Evolutionary conservation across 179 eudicot genomes (phyloP).

Genomic region (Dionaea muscipula): DNA sequence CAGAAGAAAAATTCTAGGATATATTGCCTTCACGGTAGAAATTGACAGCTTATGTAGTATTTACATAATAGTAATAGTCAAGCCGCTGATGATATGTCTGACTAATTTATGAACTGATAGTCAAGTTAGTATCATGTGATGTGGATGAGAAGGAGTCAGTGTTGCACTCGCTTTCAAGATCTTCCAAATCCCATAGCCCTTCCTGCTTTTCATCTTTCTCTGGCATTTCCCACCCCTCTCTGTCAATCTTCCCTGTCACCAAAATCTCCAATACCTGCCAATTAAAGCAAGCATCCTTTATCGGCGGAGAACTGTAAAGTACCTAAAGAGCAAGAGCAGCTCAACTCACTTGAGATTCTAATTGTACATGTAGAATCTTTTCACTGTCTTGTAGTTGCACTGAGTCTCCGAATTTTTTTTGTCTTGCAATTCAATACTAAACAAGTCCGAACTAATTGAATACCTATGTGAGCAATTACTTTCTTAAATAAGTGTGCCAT

Average conservation of each 20-base stretch:
- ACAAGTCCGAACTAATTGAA: too few species aligned
- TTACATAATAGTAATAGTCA: too few species aligned
- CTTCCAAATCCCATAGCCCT: slow-evolving; percentile 65
- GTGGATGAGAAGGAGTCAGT: slow-evolving; percentile 45
- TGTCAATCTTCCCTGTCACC: slow-evolving; percentile 22
- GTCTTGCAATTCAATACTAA: too few species aligned
- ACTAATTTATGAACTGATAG: slow-evolving; percentile 26
- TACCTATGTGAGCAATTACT: too few species aligned
- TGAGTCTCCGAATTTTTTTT: too few species aligned
- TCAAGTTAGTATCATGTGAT: slow-evolving; percentile 33
- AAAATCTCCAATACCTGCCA: slow-evolving; percentile 61
- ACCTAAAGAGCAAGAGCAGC: neutral
- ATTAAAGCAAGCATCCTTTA: neutral
- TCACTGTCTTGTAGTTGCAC: too few species aligned
- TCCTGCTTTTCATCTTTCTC: slow-evolving; percentile 54
- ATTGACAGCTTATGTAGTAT: too few species aligned
- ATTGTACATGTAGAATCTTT: too few species aligned
- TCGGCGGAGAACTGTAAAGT: neutral
- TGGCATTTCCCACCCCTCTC: slow-evolving; percentile 62
- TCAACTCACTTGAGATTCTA: neutral
- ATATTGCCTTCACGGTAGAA: too few species aligned
- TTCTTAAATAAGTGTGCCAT: too few species aligned
- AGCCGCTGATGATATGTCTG: neutral
- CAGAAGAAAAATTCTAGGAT: too few species aligned
- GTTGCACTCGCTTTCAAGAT: slow-evolving; percentile 57